Conservation (phyloP, 2,329 filamentous ascomycete species). For the Cercospora janseana region DNA sequence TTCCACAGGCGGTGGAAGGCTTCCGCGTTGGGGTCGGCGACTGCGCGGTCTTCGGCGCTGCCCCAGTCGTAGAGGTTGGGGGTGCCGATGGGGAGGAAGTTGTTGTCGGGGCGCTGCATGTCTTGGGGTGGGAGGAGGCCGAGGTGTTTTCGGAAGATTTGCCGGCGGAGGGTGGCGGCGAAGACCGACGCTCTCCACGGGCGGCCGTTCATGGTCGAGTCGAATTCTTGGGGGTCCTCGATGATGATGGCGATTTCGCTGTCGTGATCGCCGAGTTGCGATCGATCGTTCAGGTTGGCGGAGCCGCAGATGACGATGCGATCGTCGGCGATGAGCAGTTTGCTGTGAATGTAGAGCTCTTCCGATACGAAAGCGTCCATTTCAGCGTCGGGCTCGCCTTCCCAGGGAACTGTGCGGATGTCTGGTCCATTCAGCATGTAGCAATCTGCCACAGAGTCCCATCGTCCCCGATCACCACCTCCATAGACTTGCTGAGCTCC, state of each 20-base stretch:
- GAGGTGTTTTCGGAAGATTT: conserved; percentile 88
- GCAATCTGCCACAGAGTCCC: conserved; percentile 74
- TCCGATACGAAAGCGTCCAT: conserved; percentile 63
- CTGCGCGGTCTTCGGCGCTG: conserved; percentile 52
- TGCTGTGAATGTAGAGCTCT: conserved; percentile 64
- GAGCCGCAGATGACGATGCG: conserved; percentile 77
- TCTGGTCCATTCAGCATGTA: conserved; percentile 79
- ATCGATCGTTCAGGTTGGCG: conserved; percentile 67
- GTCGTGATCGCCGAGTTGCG: conserved; percentile 79
- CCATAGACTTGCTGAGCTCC: conserved; percentile 56
- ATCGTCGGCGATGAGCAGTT: conserved; percentile 79
- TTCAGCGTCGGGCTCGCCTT: conserved; percentile 52
- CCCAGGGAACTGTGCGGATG: conserved; percentile 64
- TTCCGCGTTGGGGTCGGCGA: conserved; percentile 69
- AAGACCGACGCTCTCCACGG: conserved; percentile 72
- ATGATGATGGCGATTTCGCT: conserved; percentile 88
- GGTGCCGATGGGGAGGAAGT: conserved; percentile 58
- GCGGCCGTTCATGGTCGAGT: conserved; percentile 69
- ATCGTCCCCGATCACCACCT: conserved; percentile 55
- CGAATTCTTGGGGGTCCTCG: conserved; percentile 69
- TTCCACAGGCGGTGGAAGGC: conserved; percentile 72
- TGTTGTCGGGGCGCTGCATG: conserved; percentile 58
- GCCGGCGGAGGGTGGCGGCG: conserved; percentile 75
- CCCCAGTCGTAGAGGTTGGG: conserved; percentile 55
- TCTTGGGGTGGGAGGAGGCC: conserved; percentile 75